Percentiles rank a stretch among this genome's conserved stretches.
These are phyloP conservation scores for Diplodia seriata DNA, from an alignment of 2,329 filamentous ascomycete species.

Conservation along the genomic window DNA sequence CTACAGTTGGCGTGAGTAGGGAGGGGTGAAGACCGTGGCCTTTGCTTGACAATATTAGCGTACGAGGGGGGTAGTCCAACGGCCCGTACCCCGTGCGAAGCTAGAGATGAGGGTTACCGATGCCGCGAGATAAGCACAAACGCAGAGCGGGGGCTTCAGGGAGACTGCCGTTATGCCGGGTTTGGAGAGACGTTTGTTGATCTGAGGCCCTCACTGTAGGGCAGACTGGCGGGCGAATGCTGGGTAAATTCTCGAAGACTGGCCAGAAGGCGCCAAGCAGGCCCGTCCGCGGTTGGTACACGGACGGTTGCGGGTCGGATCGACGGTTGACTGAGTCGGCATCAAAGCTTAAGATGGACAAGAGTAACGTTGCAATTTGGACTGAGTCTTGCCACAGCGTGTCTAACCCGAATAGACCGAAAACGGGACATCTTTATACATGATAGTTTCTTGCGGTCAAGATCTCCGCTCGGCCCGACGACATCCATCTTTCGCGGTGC, in stretches of 20 bases:
- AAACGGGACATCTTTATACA: slow-evolving; percentile 15
- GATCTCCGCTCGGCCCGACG: slow-evolving; percentile 18
- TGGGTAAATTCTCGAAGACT: not conserved
- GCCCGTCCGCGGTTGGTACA: not conserved
- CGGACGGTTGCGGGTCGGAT: slow-evolving; percentile 20
- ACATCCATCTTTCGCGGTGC: not conserved
- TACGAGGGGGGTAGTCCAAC: slow-evolving; percentile 9
- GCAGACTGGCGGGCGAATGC: not conserved
- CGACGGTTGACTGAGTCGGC: not conserved
- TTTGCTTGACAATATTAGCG: slow-evolving; percentile 14
- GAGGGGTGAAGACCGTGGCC: not conserved
- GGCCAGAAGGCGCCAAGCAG: not conserved
- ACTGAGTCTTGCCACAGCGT: slow-evolving; percentile 15
- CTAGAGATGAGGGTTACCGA: slow-evolving; percentile 23
- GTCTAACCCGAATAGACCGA: slow-evolving; percentile 5
- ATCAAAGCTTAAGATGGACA: slow-evolving; percentile 21
- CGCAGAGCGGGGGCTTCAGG: slow-evolving; percentile 9
- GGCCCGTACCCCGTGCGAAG: slow-evolving; percentile 4
- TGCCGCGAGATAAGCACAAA: slow-evolving; percentile 9
- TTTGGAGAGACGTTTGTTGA: slow-evolving; percentile 4
- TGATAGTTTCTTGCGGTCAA: not conserved
- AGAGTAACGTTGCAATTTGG: slow-evolving; percentile 24
- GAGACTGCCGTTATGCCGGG: too few relatives aligned
- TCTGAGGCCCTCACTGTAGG: not conserved
- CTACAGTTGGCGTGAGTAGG: not conserved